phyloP scores from a whole-genome alignment of 2,329 filamentous ascomycete genomes.

The Cercospora sp. region DNA sequence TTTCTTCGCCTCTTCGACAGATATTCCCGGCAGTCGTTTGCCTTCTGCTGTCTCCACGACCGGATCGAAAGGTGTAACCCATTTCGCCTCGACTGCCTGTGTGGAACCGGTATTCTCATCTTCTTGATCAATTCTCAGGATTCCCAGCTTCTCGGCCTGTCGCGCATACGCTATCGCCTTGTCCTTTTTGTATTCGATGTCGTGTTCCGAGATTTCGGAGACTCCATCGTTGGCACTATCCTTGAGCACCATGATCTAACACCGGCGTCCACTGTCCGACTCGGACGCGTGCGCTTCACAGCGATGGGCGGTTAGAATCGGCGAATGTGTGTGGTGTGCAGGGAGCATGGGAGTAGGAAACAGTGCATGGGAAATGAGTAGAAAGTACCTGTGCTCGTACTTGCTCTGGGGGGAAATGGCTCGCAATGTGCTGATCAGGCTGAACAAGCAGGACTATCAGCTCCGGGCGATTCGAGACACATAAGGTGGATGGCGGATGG shows the following conservation, averaged over 20 bases:
- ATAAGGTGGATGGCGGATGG: not conserved
- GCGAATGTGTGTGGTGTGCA: not conserved
- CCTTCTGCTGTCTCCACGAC: conserved; percentile 70
- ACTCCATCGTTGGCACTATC: not conserved
- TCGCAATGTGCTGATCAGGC: not conserved
- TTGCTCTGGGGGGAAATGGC: not conserved
- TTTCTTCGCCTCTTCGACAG: conserved; percentile 68
- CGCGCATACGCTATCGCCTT: conserved; percentile 55
- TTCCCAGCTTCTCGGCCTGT: conserved; percentile 56
- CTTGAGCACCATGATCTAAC: not conserved
- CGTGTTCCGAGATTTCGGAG: not conserved
- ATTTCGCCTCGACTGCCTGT: conserved; percentile 61
- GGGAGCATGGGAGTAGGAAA: conserved; percentile 10
- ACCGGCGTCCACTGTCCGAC: not conserved
- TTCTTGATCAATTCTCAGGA: conserved; percentile 45
- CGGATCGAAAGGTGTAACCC: conserved; percentile 68
- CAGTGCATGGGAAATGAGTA: not conserved
- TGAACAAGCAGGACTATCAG: not conserved
- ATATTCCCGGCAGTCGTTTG: conserved; percentile 66
- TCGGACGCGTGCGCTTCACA: not conserved
- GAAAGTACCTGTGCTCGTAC: not conserved
- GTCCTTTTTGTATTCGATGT: conserved; percentile 12
- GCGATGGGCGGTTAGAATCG: not conserved
- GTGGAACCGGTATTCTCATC: conserved; percentile 49
- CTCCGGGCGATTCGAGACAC: not conserved